phyloP scores from a whole-genome alignment of 2,329 filamentous ascomycete species.

The Didymella sp. region DNA sequence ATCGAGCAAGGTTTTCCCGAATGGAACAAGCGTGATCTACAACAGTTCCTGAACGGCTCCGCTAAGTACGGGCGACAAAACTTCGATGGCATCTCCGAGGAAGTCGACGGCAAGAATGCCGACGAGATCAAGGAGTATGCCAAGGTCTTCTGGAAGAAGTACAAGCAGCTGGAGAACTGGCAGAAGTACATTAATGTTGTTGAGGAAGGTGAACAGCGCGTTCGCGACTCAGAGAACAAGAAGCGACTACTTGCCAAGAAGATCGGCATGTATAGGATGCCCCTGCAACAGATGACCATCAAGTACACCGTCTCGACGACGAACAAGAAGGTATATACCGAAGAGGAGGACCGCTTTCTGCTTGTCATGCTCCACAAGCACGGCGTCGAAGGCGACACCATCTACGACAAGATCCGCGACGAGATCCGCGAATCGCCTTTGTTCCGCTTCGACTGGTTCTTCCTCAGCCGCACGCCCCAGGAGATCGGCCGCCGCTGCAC shows the following conservation, averaged over 20 bases:
- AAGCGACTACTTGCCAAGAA: conserved; percentile 94
- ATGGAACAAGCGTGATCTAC: conserved; percentile 98
- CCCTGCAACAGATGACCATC: conserved; percentile 96
- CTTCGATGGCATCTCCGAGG: conserved; percentile 82
- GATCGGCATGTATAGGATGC: conserved; percentile 95
- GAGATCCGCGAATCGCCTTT: conserved; percentile 93
- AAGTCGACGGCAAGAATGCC: conserved; percentile 88
- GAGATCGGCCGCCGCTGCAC: conserved; percentile 93
- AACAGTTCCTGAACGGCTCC: conserved; percentile 95
- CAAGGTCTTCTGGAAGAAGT: conserved; percentile 95
- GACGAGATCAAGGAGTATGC: conserved; percentile 90
- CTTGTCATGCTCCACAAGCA: conserved; percentile 91
- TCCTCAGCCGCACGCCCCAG: conserved; percentile 89
- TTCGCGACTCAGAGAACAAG: conserved; percentile 88
- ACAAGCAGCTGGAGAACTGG: conserved; percentile 88
- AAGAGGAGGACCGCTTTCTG: conserved; percentile 95
- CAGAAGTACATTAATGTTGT: conserved; percentile 87
- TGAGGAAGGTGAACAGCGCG: conserved; percentile 89
- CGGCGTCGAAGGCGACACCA: conserved; percentile 86
- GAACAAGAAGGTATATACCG: conserved; percentile 99
- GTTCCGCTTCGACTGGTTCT: conserved; percentile 99
- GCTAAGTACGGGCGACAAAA: conserved; percentile 89
- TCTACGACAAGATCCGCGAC: conserved; percentile 95
- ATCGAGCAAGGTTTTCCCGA: conserved; percentile 86
- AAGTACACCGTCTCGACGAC: conserved; percentile 99